Percentiles rank a stretch among this genome's conserved stretches.
Conservation (phyloP, 768 basidiomycete species). For the Hygrocybe punicea region DNA sequence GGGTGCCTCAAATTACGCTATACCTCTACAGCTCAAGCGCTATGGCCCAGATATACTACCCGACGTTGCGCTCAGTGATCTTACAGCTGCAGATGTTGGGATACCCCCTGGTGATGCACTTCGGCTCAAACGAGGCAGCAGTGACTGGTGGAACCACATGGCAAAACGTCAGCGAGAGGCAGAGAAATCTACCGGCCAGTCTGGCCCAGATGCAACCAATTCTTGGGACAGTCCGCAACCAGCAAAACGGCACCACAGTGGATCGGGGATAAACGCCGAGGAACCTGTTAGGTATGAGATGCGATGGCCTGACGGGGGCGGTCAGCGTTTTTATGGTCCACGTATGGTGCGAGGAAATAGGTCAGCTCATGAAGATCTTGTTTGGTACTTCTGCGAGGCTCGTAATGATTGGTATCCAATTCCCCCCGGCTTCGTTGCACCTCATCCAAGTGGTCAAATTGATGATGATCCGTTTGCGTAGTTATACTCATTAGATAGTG, state of each 20-base stretch:
- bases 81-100: background rate
- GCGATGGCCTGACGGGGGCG: background rate
- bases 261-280: background rate
- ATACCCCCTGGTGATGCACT: background rate
- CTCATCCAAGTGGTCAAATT: background rate
- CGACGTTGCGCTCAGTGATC: background rate
- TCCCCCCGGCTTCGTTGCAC: background rate
- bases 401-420: background rate
- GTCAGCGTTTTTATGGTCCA: background rate
- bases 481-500: background rate
- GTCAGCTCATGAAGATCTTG: background rate
- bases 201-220: background rate
- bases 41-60: background rate
- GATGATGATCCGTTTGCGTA: background rate
- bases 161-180: background rate
- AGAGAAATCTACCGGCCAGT: background rate
- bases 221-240: no score
- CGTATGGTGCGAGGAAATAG: background rate
- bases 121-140: background rate
- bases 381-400: background rate
- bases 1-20: background rate
- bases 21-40: background rate
- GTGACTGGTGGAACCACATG: background rate
- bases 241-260: no score
- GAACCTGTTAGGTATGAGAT: background rate